phyloP scores from a whole-genome alignment of 106 monocot species.

The Apostasia ramifera region DNA sequence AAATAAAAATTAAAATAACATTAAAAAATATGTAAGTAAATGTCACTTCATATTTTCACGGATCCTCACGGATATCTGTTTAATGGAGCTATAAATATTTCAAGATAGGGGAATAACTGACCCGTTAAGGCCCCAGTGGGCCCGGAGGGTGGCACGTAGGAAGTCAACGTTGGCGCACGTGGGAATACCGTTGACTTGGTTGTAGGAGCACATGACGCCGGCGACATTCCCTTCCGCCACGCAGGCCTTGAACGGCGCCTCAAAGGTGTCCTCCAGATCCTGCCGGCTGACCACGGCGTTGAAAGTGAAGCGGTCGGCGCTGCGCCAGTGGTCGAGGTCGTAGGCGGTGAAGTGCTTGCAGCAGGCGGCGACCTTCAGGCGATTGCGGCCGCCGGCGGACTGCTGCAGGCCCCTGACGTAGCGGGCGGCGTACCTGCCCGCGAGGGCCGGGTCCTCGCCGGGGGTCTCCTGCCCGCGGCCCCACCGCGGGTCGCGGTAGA shows the following conservation, averaged over 20 bases:
- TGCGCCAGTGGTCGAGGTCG: slow-evolving; percentile 83
- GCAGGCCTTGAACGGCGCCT: slow-evolving; percentile 66
- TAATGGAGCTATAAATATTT: too few species aligned
- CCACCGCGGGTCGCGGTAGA: slow-evolving; percentile 68
- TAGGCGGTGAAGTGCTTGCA: slow-evolving; percentile 97
- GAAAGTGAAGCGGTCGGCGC: slow-evolving; percentile 66
- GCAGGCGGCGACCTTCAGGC: slow-evolving; percentile 74
- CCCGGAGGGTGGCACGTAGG: slow-evolving; percentile 45
- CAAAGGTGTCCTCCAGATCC: slow-evolving; percentile 76
- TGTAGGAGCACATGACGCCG: slow-evolving; percentile 89
- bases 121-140: slow-evolving; percentile 60
- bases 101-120: not conserved
- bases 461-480: slow-evolving; percentile 70
- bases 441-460: slow-evolving; percentile 49
- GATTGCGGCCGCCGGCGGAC: slow-evolving; percentile 17
- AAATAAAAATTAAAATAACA: not conserved
- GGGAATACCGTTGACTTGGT: slow-evolving; percentile 81
- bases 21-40: not conserved
- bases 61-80: too few species aligned
- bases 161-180: slow-evolving; percentile 60
- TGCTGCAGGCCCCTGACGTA: slow-evolving; percentile 84
- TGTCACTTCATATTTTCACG: too few species aligned
- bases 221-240: slow-evolving; percentile 59
- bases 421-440: slow-evolving; percentile 28
- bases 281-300: slow-evolving; percentile 76